phyloP scores from a whole-genome alignment of 768 basidiomycete genomes.

The Harrya chromipes region DNA sequence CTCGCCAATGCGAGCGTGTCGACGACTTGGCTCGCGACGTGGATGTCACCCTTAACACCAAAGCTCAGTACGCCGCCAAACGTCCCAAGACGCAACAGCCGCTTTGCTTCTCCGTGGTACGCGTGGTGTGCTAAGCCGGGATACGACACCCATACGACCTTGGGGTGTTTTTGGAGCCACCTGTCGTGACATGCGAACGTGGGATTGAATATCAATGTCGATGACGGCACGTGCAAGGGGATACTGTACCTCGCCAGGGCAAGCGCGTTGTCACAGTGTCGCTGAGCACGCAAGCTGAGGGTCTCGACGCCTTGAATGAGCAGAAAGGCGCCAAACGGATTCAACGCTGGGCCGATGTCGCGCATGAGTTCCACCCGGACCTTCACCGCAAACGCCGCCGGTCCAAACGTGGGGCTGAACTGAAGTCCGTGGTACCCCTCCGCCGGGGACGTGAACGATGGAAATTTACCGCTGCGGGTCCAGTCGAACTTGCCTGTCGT shows the following conservation, averaged over 20 bases:
- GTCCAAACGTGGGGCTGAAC: constrained; percentile 65
- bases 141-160: constrained; percentile 17
- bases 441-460: constrained; percentile 67
- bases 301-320: constrained; percentile 81
- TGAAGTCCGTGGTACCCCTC: constrained; percentile 75
- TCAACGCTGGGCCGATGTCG: constrained; percentile 62
- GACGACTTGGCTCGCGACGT: constrained; percentile 30
- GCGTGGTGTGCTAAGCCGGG: constrained; percentile 9
- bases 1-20: constrained; percentile 38
- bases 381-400: constrained; percentile 61
- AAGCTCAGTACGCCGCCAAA: constrained; percentile 19
- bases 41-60: constrained; percentile 1
- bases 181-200: background rate
- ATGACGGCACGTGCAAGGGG: no score
- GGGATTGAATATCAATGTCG: background rate
- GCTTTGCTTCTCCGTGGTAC: constrained; percentile 12
- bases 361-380: constrained; percentile 62
- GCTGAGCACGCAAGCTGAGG: constrained; percentile 63
- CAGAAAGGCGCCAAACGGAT: constrained; percentile 73
- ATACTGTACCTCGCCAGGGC: constrained; percentile 50
- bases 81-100: constrained; percentile 1
- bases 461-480: constrained; percentile 64
- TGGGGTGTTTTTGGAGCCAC: constrained; percentile 12
- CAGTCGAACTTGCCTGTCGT: constrained; percentile 58
- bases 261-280: constrained; percentile 70